Evolutionary conservation across 2,329 filamentous ascomycete genomes (phyloP).

Genomic region (Incumbomyces delicatus): DNA sequence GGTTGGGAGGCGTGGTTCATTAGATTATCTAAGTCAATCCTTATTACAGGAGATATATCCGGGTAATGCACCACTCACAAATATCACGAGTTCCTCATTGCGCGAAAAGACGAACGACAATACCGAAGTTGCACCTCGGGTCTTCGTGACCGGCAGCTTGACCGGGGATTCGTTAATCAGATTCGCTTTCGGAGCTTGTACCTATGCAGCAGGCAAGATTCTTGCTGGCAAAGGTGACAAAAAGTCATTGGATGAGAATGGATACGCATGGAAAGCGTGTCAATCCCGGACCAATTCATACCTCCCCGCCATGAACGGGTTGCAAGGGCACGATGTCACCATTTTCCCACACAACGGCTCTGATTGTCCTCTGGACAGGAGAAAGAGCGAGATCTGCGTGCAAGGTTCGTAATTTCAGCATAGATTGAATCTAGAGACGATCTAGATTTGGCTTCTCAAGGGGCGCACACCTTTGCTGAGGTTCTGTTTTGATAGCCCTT

Average conservation of each 20-base stretch:
- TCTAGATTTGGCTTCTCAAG: no score
- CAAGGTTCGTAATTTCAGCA: neutral
- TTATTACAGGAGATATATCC: slow-evolving; percentile 41
- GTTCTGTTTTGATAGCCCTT: no score
- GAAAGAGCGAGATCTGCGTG: slow-evolving; percentile 7
- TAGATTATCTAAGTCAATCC: slow-evolving; percentile 40
- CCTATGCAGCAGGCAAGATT: slow-evolving; percentile 46
- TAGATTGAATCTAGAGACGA: neutral
- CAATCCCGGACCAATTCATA: neutral
- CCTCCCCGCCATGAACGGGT: slow-evolving; percentile 2
- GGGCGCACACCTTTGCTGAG: no score
- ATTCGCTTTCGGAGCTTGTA: slow-evolving; percentile 50
- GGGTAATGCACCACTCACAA: slow-evolving; percentile 5
- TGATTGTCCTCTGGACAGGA: slow-evolving; percentile 1
- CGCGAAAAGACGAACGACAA: slow-evolving; percentile 42
- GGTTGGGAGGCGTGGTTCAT: slow-evolving; percentile 46
- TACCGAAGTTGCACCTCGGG: slow-evolving; percentile 42
- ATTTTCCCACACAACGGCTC: neutral
- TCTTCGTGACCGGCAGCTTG: slow-evolving; percentile 50
- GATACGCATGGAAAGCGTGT: neutral
- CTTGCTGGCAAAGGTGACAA: slow-evolving; percentile 21
- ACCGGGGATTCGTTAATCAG: slow-evolving; percentile 52
- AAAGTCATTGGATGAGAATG: neutral
- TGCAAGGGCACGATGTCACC: slow-evolving; percentile 3
- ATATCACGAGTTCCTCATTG: slow-evolving; percentile 30